Evolutionary conservation across 2,329 filamentous ascomycete genomes (phyloP).

Genomic region (Colletotrichum scovillei): DNA sequence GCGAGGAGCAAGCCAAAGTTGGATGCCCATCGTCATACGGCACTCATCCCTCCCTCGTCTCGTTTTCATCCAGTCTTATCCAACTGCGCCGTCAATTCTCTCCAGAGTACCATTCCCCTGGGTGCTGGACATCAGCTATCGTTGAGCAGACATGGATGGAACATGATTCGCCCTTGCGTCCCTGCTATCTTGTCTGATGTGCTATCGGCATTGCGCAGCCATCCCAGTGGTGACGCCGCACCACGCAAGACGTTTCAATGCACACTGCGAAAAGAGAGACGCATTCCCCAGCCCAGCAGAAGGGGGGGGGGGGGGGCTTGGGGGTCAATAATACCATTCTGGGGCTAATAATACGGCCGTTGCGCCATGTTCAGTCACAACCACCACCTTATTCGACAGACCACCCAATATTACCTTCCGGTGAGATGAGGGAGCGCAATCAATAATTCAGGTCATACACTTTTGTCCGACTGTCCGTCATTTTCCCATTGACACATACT

Average conservation of each 20-base stretch:
- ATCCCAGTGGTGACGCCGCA: neutral
- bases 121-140: neutral
- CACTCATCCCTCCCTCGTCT: neutral
- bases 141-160: neutral
- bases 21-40: neutral
- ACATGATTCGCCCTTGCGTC: slow-evolving; percentile 8
- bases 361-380: slow-evolving; percentile 12
- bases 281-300: neutral
- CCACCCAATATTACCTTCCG: slow-evolving; percentile 53
- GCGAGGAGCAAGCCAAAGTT: too few relatives aligned
- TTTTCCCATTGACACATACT: neutral
- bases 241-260: slow-evolving; percentile 6
- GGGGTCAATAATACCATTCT: slow-evolving; percentile 5
- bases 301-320: neutral
- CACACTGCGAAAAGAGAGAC: neutral
- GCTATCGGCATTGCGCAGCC: neutral
- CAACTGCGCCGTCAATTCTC: neutral
- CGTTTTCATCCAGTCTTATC: neutral
- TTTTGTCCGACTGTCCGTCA: neutral
- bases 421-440: slow-evolving; percentile 24
- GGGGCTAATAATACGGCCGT: slow-evolving; percentile 18
- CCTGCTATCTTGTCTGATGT: slow-evolving; percentile 7
- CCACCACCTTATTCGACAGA: neutral
- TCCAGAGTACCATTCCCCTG: neutral
- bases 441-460: slow-evolving; percentile 51